phyloP scores from a whole-genome alignment of 257 asterid species.

The Plectranthus barbatus region DNA sequence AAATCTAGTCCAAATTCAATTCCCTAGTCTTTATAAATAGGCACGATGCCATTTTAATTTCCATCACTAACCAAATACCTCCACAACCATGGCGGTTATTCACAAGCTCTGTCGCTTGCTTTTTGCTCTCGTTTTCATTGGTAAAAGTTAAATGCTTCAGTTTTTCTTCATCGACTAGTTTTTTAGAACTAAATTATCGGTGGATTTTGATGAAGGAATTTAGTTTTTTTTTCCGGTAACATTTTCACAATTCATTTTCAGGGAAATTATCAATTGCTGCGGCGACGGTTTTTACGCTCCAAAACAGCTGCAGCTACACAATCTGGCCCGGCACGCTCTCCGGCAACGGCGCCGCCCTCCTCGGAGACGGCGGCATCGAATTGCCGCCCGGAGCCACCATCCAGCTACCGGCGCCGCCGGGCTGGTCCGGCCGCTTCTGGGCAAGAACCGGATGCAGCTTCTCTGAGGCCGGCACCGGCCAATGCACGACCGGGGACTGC shows the following conservation, averaged over 20 bases:
- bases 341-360: constrained; percentile 58
- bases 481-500: constrained; percentile 72
- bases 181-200: no score
- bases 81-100: constrained; percentile 15
- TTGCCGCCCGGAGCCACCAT: constrained; percentile 55
- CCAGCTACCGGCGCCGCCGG: constrained; percentile 58
- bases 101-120: constrained; percentile 5
- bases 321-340: constrained; percentile 91
- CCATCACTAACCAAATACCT: background rate
- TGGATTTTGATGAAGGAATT: no score
- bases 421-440: constrained; percentile 98
- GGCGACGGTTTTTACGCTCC: constrained; percentile 56
- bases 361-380: constrained; percentile 65
- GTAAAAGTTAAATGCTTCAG: no score
- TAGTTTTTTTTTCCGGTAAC: background rate
- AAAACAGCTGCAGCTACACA: constrained; percentile 61
- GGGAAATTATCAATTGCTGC: constrained; percentile 23
- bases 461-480: constrained; percentile 47
- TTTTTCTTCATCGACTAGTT: no score
- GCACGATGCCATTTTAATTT: background rate
- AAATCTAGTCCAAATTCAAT: no score
- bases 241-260: constrained; percentile 20
- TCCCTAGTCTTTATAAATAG: constrained; percentile 30
- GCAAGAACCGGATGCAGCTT: constrained; percentile 75
- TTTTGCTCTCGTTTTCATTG: constrained; percentile 17